A percentile compares a stretch with the other conserved stretches of the same genome.
phyloP scores from a whole-genome alignment of 2,329 filamentous ascomycete genomes.

The Cladosporium sp. region DNA sequence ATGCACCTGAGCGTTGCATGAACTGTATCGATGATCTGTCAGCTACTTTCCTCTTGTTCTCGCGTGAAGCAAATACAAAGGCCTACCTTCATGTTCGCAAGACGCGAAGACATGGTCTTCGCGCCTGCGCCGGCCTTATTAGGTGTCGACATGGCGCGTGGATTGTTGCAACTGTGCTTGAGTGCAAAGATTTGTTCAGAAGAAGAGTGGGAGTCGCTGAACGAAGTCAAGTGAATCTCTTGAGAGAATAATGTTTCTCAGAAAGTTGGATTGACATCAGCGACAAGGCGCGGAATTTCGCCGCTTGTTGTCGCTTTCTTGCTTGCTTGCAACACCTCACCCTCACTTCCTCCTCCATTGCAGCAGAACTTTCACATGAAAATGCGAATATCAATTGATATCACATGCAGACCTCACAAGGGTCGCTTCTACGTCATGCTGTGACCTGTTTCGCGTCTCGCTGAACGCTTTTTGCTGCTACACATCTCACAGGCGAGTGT shows the following conservation, averaged over 20 bases:
- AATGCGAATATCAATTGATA: background rate
- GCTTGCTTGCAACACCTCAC: background rate
- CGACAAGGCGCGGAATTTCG: background rate
- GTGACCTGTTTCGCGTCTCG: background rate
- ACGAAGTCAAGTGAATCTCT: background rate
- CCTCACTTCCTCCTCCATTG: background rate
- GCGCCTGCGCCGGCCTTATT: conserved; percentile 54
- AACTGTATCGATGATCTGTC: conserved; percentile 54
- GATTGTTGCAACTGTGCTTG: background rate
- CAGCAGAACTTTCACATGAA: background rate
- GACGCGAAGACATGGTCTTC: conserved; percentile 79
- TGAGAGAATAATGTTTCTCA: conserved; percentile 2
- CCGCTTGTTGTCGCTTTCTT: background rate
- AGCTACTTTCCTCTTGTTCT: background rate
- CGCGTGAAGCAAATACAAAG: background rate
- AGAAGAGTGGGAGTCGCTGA: background rate
- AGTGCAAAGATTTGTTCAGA: background rate
- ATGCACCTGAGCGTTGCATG: conserved; percentile 83
- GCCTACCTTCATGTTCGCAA: conserved; percentile 80
- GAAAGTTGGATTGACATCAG: conserved; percentile 10
- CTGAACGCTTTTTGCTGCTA: background rate
- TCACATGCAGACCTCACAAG: too few species aligned
- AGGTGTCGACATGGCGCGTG: conserved; percentile 31
- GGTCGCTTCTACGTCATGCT: background rate
- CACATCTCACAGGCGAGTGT: background rate